Percentiles rank a stretch among this genome's conserved stretches.
These are phyloP conservation scores for Penicillium psychrosexuale DNA, from an alignment of 2,329 filamentous ascomycete genomes.

Conservation along the genomic window DNA sequence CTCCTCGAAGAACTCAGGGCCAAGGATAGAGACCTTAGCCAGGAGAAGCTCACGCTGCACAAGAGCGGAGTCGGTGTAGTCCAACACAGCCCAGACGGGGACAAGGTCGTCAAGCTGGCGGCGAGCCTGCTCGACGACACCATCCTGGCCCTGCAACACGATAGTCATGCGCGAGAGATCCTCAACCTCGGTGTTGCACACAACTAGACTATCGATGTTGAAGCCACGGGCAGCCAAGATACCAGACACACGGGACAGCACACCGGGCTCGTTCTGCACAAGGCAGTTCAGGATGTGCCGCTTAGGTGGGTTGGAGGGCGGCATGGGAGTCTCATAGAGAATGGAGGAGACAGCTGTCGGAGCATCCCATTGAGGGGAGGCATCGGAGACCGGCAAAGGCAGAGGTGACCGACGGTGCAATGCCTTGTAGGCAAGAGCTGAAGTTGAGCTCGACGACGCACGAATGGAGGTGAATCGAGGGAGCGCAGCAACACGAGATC, in stretches of 20 bases:
- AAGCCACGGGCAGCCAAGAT: slow-evolving; percentile 95
- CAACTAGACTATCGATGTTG: slow-evolving; percentile 97
- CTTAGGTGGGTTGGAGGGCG: slow-evolving; percentile 79
- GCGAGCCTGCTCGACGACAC: slow-evolving; percentile 93
- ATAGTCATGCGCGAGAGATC: slow-evolving; percentile 99
- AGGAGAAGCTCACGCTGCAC: slow-evolving; percentile 94
- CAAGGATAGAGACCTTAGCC: slow-evolving; percentile 93
- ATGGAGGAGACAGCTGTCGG: slow-evolving; percentile 96
- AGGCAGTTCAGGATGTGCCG: slow-evolving; percentile 96
- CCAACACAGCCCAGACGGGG: slow-evolving; percentile 95
- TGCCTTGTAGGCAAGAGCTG: slow-evolving; percentile 94
- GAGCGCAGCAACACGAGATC: slow-evolving; percentile 27
- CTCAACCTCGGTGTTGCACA: slow-evolving; percentile 95
- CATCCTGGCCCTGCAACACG: slow-evolving; percentile 91
- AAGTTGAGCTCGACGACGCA: slow-evolving; percentile 65
- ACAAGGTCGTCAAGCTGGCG: slow-evolving; percentile 95
- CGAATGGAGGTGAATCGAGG: slow-evolving; percentile 33
- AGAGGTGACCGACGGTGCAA: slow-evolving; percentile 86
- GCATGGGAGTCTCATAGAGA: slow-evolving; percentile 93
- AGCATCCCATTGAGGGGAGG: slow-evolving; percentile 77
- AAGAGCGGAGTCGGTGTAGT: slow-evolving; percentile 88
- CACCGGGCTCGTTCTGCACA: slow-evolving; percentile 97
- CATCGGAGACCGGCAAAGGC: slow-evolving; percentile 71
- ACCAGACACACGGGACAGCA: slow-evolving; percentile 91
- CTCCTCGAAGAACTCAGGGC: slow-evolving; percentile 98